phyloP scores from a whole-genome alignment of 192 early-diverging fungal species.

The Linnemannia schmuckeri region DNA sequence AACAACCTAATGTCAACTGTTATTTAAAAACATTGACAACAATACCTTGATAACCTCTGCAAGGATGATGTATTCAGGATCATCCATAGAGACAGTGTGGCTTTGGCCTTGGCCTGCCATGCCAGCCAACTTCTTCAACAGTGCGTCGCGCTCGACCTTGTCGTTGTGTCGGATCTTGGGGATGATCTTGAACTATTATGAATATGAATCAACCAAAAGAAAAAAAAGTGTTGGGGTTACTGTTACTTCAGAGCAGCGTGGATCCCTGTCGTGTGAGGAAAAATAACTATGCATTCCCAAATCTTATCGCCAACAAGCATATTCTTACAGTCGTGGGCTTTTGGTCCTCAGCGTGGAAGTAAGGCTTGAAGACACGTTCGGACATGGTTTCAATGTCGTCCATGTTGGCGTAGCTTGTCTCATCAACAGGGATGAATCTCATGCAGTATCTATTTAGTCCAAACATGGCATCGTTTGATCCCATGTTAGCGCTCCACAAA shows the following conservation, averaged over 20 bases:
- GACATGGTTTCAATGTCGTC: constrained; percentile 62
- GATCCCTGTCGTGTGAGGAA: no score
- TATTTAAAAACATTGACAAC: not conserved
- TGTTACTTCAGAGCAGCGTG: not conserved
- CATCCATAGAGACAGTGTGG: constrained; percentile 67
- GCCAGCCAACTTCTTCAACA: constrained; percentile 62
- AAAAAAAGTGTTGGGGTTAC: not conserved
- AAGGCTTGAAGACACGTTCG: constrained; percentile 54
- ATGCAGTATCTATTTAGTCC: constrained; percentile 58
- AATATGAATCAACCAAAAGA: constrained; percentile 7
- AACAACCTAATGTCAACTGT: no score
- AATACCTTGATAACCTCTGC: constrained; percentile 72
- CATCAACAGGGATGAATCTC: constrained; percentile 65
- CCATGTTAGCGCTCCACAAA: not conserved
- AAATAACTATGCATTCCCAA: no score
- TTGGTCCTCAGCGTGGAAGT: constrained; percentile 58
- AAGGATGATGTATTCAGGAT: constrained; percentile 67
- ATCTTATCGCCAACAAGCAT: not conserved
- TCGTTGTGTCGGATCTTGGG: constrained; percentile 71
- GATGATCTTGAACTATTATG: constrained; percentile 66
- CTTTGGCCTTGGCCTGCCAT: constrained; percentile 56
- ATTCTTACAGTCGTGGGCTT: constrained; percentile 32
- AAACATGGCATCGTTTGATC: not conserved
- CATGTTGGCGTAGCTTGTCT: constrained; percentile 64
- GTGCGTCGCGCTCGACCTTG: constrained; percentile 62